Evolutionary conservation across 805 yeast genomes (phyloP).

Genomic region (Wickerhamiella occidentalis): DNA sequence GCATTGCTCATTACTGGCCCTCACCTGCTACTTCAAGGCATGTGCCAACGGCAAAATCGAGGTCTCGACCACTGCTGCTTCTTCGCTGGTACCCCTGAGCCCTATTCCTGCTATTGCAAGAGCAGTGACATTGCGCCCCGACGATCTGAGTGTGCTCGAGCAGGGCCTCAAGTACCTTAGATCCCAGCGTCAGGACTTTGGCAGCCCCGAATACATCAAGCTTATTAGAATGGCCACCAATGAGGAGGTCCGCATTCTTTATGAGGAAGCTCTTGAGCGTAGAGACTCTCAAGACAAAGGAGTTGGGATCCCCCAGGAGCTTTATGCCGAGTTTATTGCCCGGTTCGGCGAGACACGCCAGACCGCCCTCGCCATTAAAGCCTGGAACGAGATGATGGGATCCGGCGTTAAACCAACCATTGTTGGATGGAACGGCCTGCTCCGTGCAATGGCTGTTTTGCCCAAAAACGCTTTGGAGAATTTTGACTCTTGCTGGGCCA

Average conservation of each 20-base stretch:
- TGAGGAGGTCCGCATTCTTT: constrained; percentile 20
- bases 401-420: constrained; percentile 34
- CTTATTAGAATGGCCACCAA: constrained; percentile 20
- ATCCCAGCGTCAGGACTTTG: constrained; percentile 17
- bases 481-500: constrained; percentile 26
- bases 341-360: constrained; percentile 25
- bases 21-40: constrained; percentile 25
- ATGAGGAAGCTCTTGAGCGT: constrained; percentile 19
- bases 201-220: constrained; percentile 17
- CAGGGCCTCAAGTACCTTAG: constrained; percentile 17
- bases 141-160: constrained; percentile 9
- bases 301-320: constrained; percentile 21
- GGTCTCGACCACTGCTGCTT: constrained; percentile 18
- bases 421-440: constrained; percentile 47
- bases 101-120: constrained; percentile 20
- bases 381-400: constrained; percentile 41
- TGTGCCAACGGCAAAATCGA: constrained; percentile 14
- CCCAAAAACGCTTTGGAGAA: constrained; percentile 24
- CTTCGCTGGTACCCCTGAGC: constrained; percentile 23
- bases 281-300: too few relatives aligned
- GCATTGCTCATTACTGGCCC: constrained; percentile 26
- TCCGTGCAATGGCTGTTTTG: constrained; percentile 35
- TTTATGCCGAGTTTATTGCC: constrained; percentile 24
- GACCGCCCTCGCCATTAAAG: constrained; percentile 23
- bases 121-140: background rate